Evolutionary conservation across 257 asterid species (phyloP), one percentile per base, ranked within the genome.

Genomic region (Solanum lycopersicoides): DNA sequence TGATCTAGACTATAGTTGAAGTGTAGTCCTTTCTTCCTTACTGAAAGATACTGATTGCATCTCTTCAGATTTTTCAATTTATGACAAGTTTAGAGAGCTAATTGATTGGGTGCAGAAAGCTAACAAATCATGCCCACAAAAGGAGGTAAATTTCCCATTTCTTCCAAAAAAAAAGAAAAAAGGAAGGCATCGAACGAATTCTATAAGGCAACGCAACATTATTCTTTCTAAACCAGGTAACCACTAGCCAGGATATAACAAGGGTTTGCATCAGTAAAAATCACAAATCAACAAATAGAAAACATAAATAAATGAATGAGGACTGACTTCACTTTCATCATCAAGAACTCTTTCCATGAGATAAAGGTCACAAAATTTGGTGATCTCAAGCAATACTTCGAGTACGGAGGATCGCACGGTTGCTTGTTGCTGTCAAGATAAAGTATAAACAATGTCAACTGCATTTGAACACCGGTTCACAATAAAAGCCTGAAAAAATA

Each of bases 261-360:
- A 45, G 84, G 28, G 66, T 9, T 47, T 13, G 8, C 28, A 28
- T 30, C 42, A 45, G 69, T 18, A 32, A 82, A 53, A 82, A 50
- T 50, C 44, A 50, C 45, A 10, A 82, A 32, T 50, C 18, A 82
- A 50, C 3, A 50, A 30, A 82, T 82, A 50, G 45, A 82, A 82
- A 20, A 82, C 16, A 32, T 50, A 50, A 86, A 71, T 50, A 80
- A 86, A 71, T 84, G 87, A 87, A 80, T 69, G 44, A 71, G 75
- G 56, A 89, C 92, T 91, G 89, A 97, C 99, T 90, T 93, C 99
- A 74, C 95, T 95, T 89, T 93, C 96, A 76, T 96, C 99, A 88
- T 97, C 98, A 89, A 97, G 90, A 86, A 97, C 98, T 87, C 95
- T 92, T 86, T 97, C 99, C 99, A 97, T 97, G 86, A 97, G 96